Conservation (phyloP, 2,329 filamentous ascomycete species). For the Fusarium guadeloupense region DNA sequence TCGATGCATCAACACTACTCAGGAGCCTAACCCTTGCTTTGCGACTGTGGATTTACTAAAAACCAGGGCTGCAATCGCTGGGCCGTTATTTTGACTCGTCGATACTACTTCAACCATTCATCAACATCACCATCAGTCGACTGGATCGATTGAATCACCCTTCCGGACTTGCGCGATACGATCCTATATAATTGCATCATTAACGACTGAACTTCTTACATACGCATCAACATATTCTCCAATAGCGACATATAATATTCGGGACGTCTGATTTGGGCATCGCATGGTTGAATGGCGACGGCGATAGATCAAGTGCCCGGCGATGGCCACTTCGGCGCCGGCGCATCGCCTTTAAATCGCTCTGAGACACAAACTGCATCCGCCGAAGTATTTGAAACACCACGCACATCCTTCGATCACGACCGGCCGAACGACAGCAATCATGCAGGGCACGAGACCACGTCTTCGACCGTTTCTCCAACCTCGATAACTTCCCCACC, state of each 20-base stretch:
- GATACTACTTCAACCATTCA: slow-evolving; percentile 16
- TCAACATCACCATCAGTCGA: slow-evolving; percentile 10
- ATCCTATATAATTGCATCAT: background rate
- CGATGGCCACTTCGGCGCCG: slow-evolving; percentile 32
- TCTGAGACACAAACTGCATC: slow-evolving; percentile 32
- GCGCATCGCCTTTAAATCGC: slow-evolving; percentile 24
- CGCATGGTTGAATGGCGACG: slow-evolving; percentile 50
- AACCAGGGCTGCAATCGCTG: slow-evolving; percentile 26
- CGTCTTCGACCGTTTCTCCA: slow-evolving; percentile 41
- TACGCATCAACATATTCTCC: background rate
- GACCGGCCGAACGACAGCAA: slow-evolving; percentile 21
- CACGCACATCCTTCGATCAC: slow-evolving; percentile 40
- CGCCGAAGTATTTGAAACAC: slow-evolving; percentile 41
- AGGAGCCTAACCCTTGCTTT: slow-evolving; percentile 9
- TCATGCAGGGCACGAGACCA: slow-evolving; percentile 24
- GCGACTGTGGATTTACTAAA: slow-evolving; percentile 13
- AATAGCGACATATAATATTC: background rate
- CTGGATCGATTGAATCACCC: slow-evolving; percentile 8
- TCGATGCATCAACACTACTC: background rate
- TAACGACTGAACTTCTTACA: background rate
- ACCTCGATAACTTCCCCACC: slow-evolving; percentile 52
- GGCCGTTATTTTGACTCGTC: slow-evolving; percentile 18
- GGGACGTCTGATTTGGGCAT: slow-evolving; percentile 5
- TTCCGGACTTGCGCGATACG: background rate
- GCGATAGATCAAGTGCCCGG: slow-evolving; percentile 42